A percentile compares a stretch with the other conserved stretches of the same genome.
phyloP scores from a whole-genome alignment of 768 basidiomycete genomes.

The Trichaptum fuscoviolaceum region DNA sequence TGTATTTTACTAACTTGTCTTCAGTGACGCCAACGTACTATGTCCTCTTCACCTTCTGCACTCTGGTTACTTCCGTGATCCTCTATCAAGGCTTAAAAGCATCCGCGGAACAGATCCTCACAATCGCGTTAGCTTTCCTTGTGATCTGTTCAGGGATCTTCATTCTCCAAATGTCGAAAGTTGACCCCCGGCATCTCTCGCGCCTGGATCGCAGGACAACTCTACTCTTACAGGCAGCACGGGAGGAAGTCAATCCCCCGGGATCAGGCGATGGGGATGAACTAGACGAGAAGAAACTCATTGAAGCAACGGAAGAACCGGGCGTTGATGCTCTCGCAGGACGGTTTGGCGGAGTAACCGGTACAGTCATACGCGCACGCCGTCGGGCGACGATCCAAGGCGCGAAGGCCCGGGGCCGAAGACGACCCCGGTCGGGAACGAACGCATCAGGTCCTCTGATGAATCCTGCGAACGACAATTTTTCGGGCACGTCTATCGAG shows the following conservation, averaged over 20 bases:
- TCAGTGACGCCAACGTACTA: slow-evolving; percentile 32
- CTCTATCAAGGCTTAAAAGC: slow-evolving; percentile 43
- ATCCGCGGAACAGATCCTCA: slow-evolving; percentile 31
- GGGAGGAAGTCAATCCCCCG: slow-evolving; percentile 31
- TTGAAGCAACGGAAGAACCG: slow-evolving; percentile 34
- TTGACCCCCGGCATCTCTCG: slow-evolving; percentile 36
- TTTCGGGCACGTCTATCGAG: not conserved
- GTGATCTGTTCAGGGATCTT: slow-evolving; percentile 37
- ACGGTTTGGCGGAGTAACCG: slow-evolving; percentile 12
- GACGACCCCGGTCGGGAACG: not conserved
- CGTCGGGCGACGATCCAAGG: slow-evolving; percentile 4
- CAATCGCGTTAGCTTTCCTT: slow-evolving; percentile 40
- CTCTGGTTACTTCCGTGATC: slow-evolving; percentile 33
- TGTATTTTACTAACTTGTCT: not conserved
- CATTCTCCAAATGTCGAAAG: slow-evolving; percentile 37
- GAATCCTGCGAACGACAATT: not conserved
- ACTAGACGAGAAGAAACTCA: slow-evolving; percentile 13
- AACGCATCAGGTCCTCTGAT: not conserved
- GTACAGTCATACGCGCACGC: slow-evolving; percentile 14
- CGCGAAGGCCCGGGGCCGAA: not conserved
- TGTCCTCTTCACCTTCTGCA: slow-evolving; percentile 35
- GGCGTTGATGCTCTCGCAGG: slow-evolving; percentile 38
- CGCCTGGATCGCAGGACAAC: slow-evolving; percentile 38
- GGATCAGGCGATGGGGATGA: slow-evolving; percentile 21
- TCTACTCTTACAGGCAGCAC: slow-evolving; percentile 36